A percentile compares a stretch with the other conserved stretches of the same genome.
phyloP scores from a whole-genome alignment of 371 early-diverging fungal species.

The Rhizopus sp. region DNA sequence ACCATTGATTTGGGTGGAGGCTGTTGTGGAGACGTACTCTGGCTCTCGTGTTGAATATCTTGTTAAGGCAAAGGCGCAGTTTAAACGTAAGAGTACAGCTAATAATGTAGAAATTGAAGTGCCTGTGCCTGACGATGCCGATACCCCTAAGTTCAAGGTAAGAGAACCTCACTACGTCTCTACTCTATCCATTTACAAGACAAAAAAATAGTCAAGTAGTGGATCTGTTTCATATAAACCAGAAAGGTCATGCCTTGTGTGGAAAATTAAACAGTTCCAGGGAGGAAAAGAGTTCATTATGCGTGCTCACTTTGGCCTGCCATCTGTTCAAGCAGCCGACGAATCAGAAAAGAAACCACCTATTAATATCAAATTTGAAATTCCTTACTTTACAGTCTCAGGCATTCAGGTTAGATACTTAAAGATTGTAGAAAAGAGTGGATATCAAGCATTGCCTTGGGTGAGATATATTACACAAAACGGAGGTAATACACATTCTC shows the following conservation, averaged over 20 bases:
- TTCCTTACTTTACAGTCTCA: slow-evolving; percentile 97
- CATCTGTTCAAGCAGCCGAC: slow-evolving; percentile 90
- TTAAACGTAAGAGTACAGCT: slow-evolving; percentile 95
- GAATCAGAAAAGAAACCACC: slow-evolving; percentile 94
- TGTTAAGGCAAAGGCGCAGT: slow-evolving; percentile 96
- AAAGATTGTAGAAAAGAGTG: slow-evolving; percentile 98
- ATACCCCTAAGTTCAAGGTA: slow-evolving; percentile 96
- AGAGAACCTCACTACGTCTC: background rate
- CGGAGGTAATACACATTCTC: slow-evolving; percentile 57
- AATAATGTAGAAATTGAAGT: slow-evolving; percentile 97
- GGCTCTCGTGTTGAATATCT: slow-evolving; percentile 95
- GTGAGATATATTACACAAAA: slow-evolving; percentile 98
- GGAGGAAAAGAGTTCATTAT: slow-evolving; percentile 96
- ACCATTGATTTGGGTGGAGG: slow-evolving; percentile 96
- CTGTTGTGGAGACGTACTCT: slow-evolving; percentile 88
- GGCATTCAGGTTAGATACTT: slow-evolving; percentile 98
- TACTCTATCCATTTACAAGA: slow-evolving; percentile 1
- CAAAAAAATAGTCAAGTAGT: slow-evolving; percentile 62
- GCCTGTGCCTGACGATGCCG: slow-evolving; percentile 97
- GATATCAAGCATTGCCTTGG: slow-evolving; percentile 98
- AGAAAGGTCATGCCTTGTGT: slow-evolving; percentile 90
- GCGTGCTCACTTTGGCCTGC: slow-evolving; percentile 96
- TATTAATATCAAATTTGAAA: slow-evolving; percentile 96
- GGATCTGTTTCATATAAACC: slow-evolving; percentile 95
- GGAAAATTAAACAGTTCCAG: slow-evolving; percentile 98